A percentile compares a stretch with the other conserved stretches of the same genome.
Evolutionary conservation across 768 basidiomycete species (phyloP).

Genomic region (Tulasnella calospora): DNA sequence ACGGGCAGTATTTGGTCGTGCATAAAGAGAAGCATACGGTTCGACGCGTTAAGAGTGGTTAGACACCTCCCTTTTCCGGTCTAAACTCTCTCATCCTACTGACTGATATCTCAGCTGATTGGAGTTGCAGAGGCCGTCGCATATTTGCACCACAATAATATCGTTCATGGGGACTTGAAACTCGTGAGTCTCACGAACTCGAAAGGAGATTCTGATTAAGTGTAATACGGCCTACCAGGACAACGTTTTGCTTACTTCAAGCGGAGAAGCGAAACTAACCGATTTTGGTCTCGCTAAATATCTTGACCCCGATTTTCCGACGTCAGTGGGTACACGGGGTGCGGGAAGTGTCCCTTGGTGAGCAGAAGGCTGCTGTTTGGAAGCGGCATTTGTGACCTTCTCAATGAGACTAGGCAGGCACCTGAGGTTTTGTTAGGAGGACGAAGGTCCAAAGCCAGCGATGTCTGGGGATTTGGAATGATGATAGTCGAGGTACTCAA

Average conservation of each 20-base stretch:
- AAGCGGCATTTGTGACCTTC: neutral
- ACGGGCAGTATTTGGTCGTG: neutral
- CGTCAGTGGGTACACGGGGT: neutral
- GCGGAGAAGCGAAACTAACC: neutral
- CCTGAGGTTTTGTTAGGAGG: neutral
- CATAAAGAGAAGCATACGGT: neutral
- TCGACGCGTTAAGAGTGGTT: constrained; percentile 6
- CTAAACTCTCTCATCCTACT: neutral
- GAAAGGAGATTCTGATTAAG: neutral
- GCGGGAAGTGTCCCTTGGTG: neutral
- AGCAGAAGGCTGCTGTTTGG: neutral
- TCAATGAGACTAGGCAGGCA: neutral
- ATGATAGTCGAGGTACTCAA: neutral
- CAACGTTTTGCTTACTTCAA: neutral
- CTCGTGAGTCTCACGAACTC: neutral
- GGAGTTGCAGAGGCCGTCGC: constrained; percentile 7
- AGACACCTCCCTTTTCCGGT: neutral
- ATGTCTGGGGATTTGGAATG: neutral
- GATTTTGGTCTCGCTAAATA: neutral
- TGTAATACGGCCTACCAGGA: neutral
- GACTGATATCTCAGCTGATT: neutral
- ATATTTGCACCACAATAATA: constrained; percentile 2
- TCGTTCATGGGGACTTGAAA: constrained; percentile 20
- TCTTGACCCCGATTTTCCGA: neutral
- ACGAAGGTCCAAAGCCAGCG: neutral